Percentiles rank a stretch among this genome's conserved stretches.
These are phyloP conservation scores for Dissophora ornata DNA, from an alignment of 192 early-diverging fungal species.

Conservation along the genomic window DNA sequence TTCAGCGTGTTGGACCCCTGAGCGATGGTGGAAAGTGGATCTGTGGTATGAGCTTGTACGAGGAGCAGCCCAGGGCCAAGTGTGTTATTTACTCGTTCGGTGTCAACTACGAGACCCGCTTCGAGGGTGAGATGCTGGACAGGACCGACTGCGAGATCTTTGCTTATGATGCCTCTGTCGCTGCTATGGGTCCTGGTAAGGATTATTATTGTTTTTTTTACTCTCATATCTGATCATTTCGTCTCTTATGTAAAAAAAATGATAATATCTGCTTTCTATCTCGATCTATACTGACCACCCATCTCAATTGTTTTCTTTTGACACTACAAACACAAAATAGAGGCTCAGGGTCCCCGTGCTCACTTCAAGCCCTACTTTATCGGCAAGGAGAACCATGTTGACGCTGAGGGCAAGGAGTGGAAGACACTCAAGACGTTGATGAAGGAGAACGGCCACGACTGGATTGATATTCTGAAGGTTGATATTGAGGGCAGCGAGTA, in stretches of 20 bases:
- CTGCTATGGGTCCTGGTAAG: conserved; percentile 23
- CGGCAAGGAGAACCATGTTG: conserved; percentile 13
- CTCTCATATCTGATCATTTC: too few relatives aligned
- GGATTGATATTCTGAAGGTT: conserved; percentile 53
- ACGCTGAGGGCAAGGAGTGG: conserved; percentile 13
- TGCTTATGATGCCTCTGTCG: conserved; percentile 48
- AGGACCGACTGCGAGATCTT: conserved; percentile 46
- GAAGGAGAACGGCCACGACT: conserved; percentile 51
- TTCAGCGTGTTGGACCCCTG: conserved; percentile 50
- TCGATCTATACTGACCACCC: too few relatives aligned
- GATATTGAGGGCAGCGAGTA: conserved; percentile 47
- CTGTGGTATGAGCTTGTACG: conserved; percentile 41
- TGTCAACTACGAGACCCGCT: conserved; percentile 44
- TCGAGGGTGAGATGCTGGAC: conserved; percentile 49
- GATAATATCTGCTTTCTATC: too few relatives aligned
- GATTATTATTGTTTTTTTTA: neutral
- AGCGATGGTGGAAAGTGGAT: conserved; percentile 49
- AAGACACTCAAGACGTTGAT: conserved; percentile 35
- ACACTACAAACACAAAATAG: conserved; percentile 6
- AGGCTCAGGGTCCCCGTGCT: conserved; percentile 16
- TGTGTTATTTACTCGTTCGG: conserved; percentile 50
- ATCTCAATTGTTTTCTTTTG: too few relatives aligned
- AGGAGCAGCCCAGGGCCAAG: conserved; percentile 37
- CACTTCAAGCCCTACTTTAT: conserved; percentile 44
- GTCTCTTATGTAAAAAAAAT: too few relatives aligned